Percentiles rank a stretch among this genome's conserved stretches.
phyloP scores from a whole-genome alignment of 2,329 filamentous ascomycete species.

The Trichoderma gracile region DNA sequence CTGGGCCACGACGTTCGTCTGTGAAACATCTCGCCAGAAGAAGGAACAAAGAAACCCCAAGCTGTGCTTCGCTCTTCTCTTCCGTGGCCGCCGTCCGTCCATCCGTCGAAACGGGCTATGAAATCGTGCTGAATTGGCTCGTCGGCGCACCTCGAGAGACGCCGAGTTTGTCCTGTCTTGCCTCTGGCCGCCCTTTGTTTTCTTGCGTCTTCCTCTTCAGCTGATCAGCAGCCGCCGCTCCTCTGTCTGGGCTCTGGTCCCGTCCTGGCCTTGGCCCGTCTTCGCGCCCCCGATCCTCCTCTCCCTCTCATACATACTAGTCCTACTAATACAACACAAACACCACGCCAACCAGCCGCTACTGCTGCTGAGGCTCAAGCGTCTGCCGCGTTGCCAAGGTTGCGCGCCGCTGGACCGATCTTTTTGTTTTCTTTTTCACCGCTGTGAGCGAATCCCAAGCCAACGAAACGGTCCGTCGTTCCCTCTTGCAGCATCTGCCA shows the following conservation, averaged over 20 bases:
- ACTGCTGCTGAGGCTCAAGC: conserved; percentile 9
- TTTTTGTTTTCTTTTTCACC: not conserved
- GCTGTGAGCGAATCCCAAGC: not conserved
- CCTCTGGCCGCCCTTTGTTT: conserved; percentile 5
- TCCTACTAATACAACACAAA: conserved; percentile 7
- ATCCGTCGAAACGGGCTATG: conserved; percentile 45
- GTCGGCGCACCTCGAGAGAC: conserved; percentile 40
- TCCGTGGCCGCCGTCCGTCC: conserved; percentile 22
- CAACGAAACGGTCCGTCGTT: not conserved
- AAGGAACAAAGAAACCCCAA: conserved; percentile 30
- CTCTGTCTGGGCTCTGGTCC: not conserved
- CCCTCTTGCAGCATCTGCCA: not conserved
- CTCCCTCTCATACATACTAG: not conserved
- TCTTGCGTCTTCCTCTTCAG: conserved; percentile 19
- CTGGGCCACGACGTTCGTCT: conserved; percentile 32
- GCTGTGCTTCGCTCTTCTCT: conserved; percentile 28
- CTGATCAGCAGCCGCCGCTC: conserved; percentile 18
- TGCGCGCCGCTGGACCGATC: not conserved
- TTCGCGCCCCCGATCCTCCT: conserved; percentile 7
- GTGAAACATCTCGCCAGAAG: conserved; percentile 35
- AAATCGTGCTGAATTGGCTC: conserved; percentile 41
- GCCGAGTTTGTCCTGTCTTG: conserved; percentile 8
- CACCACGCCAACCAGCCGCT: conserved; percentile 2
- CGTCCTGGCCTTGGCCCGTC: not conserved
- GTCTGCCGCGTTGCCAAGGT: conserved; percentile 7